A percentile compares a stretch with the other conserved stretches of the same genome.
Evolutionary conservation across 2,329 filamentous ascomycete genomes (phyloP).

Genomic region (Aureobasidium sp.): DNA sequence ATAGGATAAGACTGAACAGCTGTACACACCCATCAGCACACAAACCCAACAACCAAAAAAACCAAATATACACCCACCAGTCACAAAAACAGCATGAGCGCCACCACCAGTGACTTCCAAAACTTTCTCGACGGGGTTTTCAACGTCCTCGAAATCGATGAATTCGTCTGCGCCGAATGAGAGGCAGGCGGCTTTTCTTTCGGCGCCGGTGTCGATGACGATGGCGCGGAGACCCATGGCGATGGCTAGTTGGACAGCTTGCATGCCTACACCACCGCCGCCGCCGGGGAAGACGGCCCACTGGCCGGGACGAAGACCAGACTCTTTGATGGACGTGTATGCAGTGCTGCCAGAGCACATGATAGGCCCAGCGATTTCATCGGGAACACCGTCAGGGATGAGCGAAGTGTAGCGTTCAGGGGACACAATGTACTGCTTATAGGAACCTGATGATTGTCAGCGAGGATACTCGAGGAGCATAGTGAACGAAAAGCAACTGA

Average conservation of each 20-base stretch:
- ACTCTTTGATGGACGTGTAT: conserved; percentile 49
- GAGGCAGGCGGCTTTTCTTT: conserved; percentile 40
- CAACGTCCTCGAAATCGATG: conserved; percentile 46
- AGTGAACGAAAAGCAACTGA: not conserved
- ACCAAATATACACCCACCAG: conserved; percentile 14
- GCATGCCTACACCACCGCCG: conserved; percentile 52
- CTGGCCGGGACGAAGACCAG: conserved; percentile 43
- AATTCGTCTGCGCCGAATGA: conserved; percentile 50
- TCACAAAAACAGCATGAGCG: conserved; percentile 38
- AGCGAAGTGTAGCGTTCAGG: conserved; percentile 49
- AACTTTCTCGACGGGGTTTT: conserved; percentile 36
- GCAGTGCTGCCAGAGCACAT: conserved; percentile 56
- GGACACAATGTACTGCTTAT: conserved; percentile 53
- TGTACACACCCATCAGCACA: not conserved
- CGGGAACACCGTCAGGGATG: conserved; percentile 50
- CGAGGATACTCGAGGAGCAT: no score
- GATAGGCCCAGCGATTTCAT: conserved; percentile 52
- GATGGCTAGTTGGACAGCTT: conserved; percentile 48
- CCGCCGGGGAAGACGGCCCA: conserved; percentile 51
- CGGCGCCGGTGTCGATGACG: conserved; percentile 47
- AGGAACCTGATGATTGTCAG: conserved; percentile 36
- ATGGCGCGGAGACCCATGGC: conserved; percentile 53
- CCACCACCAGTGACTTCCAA: conserved; percentile 42
- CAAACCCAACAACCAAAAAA: no score
- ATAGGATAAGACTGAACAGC: conserved; percentile 13